Conservation (phyloP, 768 basidiomycete genomes). For the Candolleomyces eurysporus region DNA sequence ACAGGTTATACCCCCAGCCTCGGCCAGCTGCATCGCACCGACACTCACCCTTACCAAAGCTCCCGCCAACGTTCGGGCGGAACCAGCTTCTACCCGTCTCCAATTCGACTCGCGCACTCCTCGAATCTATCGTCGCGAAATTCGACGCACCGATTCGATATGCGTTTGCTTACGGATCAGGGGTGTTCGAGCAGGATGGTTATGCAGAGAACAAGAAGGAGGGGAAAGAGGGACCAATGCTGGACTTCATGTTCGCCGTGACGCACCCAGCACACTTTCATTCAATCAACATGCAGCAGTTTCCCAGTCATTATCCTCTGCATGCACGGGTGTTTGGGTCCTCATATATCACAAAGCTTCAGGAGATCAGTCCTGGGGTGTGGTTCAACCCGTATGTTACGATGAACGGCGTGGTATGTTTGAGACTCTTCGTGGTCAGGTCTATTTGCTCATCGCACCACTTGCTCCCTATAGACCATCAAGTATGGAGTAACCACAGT, state of each 20-base stretch:
- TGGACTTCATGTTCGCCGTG: slow-evolving; percentile 97
- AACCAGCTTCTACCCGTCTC: slow-evolving; percentile 83
- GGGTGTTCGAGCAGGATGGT: slow-evolving; percentile 92
- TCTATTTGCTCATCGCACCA: no score
- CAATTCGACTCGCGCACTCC: slow-evolving; percentile 72
- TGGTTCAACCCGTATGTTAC: slow-evolving; percentile 96
- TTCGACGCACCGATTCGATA: slow-evolving; percentile 94
- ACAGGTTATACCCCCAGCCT: slow-evolving; percentile 46
- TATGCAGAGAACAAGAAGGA: slow-evolving; percentile 38
- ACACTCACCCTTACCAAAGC: slow-evolving; percentile 41
- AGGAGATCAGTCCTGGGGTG: slow-evolving; percentile 78
- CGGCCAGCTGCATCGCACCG: slow-evolving; percentile 40
- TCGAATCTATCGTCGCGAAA: slow-evolving; percentile 74
- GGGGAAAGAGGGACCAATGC: slow-evolving; percentile 60
- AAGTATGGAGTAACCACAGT: slow-evolving; percentile 97
- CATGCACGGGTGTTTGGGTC: slow-evolving; percentile 85
- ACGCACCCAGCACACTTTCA: slow-evolving; percentile 93
- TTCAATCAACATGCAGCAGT: slow-evolving; percentile 90
- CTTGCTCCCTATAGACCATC: slow-evolving; percentile 55
- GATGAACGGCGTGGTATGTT: slow-evolving; percentile 71
- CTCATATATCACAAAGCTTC: slow-evolving; percentile 73
- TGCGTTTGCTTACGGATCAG: slow-evolving; percentile 96
- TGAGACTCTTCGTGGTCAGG: no score
- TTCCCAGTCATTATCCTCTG: slow-evolving; percentile 88
- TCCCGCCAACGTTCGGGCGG: slow-evolving; percentile 72